Evolutionary conservation across 2,329 filamentous ascomycete species (phyloP), one percentile per base, ranked within the genome.

Genomic region (Rutstroemia sp.): DNA sequence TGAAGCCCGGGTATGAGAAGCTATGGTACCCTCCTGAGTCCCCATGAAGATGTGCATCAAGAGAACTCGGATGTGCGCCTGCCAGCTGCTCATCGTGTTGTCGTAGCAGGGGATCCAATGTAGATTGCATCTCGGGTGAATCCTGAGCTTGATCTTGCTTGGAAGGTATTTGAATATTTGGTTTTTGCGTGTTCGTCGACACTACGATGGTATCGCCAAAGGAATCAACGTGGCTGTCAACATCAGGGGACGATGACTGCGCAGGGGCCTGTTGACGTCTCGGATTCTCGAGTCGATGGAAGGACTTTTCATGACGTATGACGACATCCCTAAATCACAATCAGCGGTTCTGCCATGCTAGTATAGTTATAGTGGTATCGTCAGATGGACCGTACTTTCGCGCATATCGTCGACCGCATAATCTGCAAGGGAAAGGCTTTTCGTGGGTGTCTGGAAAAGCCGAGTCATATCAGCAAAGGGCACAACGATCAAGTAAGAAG

Each of bases 291-390:
- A 56, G 27, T 34, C 48, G 48, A 12, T 56, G 54, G 19, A 56
- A 56, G 44, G 54, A 56, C 54, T 56, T 56, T 56, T 56, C 54
- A 46, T 56, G 54, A 39, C 54, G 54, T 44, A 56, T 51, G 27
- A 56, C 54, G 48, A 56, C 48, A 56, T 56, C 54, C 39, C 54
- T 56, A 46, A 37, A 37, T 39, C 34, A 37, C 14, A 23, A 25
- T 21, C 16, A 56, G 42, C 21, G 34, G 23, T 39, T 21, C 14
- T 34, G 30, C 30, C 30, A 34, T 34, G 30, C 30, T 34, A 34
- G 30, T 34, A 34, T 34, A 34, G 12, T 34, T 14, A 34, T 34
- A 12, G 10, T 17, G 4, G 21, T 7, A 27, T 46, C 23, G 6
- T 47, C 52, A 55, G n/a, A 14, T 25, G 6, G 16, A 38, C 51